Evolutionary conservation across 495 filamentous ascomycete species (phyloP).

Genomic region (Penicillium canescens): DNA sequence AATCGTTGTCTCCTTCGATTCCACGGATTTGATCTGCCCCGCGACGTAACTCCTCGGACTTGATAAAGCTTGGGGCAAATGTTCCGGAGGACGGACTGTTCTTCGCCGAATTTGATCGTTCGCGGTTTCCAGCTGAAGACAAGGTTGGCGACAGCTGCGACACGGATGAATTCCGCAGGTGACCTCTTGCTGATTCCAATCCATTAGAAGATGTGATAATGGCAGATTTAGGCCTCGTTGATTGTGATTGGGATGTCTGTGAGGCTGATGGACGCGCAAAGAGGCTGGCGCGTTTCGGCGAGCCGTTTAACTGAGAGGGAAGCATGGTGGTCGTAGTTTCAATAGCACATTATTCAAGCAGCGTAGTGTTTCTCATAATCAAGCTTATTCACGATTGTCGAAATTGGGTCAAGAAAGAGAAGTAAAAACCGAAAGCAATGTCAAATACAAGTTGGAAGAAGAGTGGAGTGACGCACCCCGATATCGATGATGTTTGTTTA

Average conservation of each 20-base stretch:
- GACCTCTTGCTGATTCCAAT: conserved; percentile 40
- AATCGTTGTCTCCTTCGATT: conserved; percentile 94
- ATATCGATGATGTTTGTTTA: conserved; percentile 42
- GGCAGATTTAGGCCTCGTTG: conserved; percentile 69
- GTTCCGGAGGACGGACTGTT: conserved; percentile 64
- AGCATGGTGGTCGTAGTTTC: conserved; percentile 38
- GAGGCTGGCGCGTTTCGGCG: conserved; percentile 71
- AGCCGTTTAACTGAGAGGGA: conserved; percentile 46
- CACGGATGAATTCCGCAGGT: conserved; percentile 56
- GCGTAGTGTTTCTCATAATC: conserved; percentile 13
- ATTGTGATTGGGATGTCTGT: conserved; percentile 44
- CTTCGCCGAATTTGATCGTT: conserved; percentile 63
- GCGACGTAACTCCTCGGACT: conserved; percentile 69
- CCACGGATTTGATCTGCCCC: conserved; percentile 68
- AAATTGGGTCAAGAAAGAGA: neutral
- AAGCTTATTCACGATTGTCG: conserved; percentile 3
- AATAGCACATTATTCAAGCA: conserved; percentile 35
- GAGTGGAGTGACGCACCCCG: conserved; percentile 21
- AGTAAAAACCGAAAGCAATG: neutral
- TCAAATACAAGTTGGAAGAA: conserved; percentile 8
- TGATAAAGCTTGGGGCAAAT: conserved; percentile 96
- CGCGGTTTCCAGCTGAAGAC: conserved; percentile 24
- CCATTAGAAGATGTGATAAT: conserved; percentile 59
- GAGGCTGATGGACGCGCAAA: conserved; percentile 66
- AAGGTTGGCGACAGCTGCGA: conserved; percentile 44